Conservation (phyloP, 179 eudicot species). For the Patellifolia procumbens region DNA sequence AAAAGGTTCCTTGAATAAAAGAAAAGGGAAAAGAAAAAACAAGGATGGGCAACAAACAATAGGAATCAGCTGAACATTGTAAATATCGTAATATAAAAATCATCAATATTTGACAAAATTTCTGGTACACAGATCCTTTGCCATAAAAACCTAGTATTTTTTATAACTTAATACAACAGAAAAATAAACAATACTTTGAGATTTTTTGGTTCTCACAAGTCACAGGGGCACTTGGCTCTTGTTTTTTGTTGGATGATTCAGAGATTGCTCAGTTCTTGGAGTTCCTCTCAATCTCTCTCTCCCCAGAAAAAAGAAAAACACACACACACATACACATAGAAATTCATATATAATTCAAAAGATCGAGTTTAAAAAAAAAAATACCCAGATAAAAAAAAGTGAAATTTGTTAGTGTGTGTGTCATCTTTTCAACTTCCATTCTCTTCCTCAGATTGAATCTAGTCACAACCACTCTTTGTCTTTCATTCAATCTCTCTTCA, state of each 20-base stretch:
- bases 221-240: constrained; percentile 16
- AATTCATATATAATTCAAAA: not conserved
- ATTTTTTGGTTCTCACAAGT: constrained; percentile 9
- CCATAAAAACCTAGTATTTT: too few relatives aligned
- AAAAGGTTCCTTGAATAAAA: not conserved
- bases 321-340: too few relatives aligned
- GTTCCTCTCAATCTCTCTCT: not conserved
- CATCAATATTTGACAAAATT: not conserved
- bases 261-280: not conserved
- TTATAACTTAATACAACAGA: not conserved
- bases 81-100: constrained; percentile 5
- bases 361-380: not conserved
- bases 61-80: not conserved
- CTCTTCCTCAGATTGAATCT: constrained; percentile 27
- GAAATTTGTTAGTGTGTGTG: not conserved
- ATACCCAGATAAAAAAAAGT: not conserved
- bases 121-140: constrained; percentile 11
- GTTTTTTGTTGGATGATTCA: not conserved
- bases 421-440: constrained; percentile 23
- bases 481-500: not conserved
- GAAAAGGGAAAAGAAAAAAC: not conserved
- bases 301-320: not conserved
- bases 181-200: not conserved
- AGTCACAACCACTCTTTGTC: constrained; percentile 16
- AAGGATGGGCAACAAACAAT: not conserved